These are phyloP conservation scores for Fusarium solani-melongenae DNA, from an alignment of 2,329 filamentous ascomycete species.

Conservation along the genomic window DNA sequence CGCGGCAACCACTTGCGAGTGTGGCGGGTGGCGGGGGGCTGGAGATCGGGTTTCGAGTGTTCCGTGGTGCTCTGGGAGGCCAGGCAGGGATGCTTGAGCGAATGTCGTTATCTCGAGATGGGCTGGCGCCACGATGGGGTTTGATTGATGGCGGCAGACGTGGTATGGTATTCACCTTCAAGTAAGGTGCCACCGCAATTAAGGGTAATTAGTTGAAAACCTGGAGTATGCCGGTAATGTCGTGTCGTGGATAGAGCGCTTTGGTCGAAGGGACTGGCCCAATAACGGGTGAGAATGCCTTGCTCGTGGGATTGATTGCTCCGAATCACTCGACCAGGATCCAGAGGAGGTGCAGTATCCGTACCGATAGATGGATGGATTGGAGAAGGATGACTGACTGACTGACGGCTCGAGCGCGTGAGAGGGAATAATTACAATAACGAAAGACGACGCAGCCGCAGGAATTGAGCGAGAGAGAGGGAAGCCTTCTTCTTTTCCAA, in stretches of 20 bases:
- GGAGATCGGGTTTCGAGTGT: slow-evolving; percentile 10
- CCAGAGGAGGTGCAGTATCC: not conserved
- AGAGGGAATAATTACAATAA: slow-evolving; percentile 21
- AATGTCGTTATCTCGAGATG: slow-evolving; percentile 25
- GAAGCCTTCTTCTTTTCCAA: slow-evolving; percentile 7
- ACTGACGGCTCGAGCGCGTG: slow-evolving; percentile 7
- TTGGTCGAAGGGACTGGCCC: slow-evolving; percentile 8
- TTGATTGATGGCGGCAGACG: slow-evolving; percentile 11
- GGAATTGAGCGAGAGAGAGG: slow-evolving; percentile 19
- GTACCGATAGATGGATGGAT: slow-evolving; percentile 2
- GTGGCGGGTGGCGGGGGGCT: slow-evolving; percentile 10
- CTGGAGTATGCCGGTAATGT: slow-evolving; percentile 16
- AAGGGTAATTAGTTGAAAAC: slow-evolving; percentile 16
- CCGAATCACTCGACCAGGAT: slow-evolving; percentile 16
- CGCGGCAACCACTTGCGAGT: slow-evolving; percentile 2
- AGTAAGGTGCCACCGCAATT: slow-evolving; percentile 13
- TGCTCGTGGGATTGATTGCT: slow-evolving; percentile 22
- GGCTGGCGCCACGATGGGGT: slow-evolving; percentile 8
- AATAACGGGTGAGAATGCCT: slow-evolving; percentile 12
- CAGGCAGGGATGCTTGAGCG: slow-evolving; percentile 5
- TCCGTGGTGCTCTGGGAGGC: slow-evolving; percentile 1
- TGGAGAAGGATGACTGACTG: slow-evolving; percentile 8
- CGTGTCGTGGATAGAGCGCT: slow-evolving; percentile 18
- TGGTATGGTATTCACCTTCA: not conserved
- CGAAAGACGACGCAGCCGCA: slow-evolving; percentile 29